Conservation (phyloP, 2,329 filamentous ascomycete species). For the Neonectria punicea region DNA sequence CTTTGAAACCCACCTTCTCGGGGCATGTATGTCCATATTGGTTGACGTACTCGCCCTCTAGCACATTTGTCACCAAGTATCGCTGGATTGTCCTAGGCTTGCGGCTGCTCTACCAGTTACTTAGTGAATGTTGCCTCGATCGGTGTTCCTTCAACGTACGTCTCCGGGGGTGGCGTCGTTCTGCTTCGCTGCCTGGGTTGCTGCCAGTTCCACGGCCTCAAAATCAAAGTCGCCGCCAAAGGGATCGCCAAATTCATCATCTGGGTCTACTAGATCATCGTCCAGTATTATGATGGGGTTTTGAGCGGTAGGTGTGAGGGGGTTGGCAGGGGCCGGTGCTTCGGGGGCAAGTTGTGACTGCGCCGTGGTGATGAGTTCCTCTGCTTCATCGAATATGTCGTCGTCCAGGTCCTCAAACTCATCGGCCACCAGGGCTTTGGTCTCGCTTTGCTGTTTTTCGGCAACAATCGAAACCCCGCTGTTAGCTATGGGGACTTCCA, state of each 20-base stretch:
- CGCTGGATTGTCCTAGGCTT: slow-evolving; percentile 84
- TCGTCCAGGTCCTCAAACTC: slow-evolving; percentile 76
- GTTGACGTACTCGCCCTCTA: slow-evolving; percentile 75
- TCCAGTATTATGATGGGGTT: neutral
- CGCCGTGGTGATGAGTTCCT: slow-evolving; percentile 41
- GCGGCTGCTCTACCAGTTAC: slow-evolving; percentile 70
- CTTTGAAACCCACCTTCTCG: slow-evolving; percentile 73
- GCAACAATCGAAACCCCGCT: slow-evolving; percentile 7
- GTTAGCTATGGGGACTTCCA: slow-evolving; percentile 24
- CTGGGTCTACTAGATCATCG: slow-evolving; percentile 27
- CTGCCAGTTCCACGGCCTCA: slow-evolving; percentile 78
- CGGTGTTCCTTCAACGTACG: slow-evolving; percentile 50
- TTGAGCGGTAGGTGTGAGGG: slow-evolving; percentile 10
- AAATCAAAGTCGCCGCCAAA: slow-evolving; percentile 82
- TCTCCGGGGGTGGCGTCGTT: slow-evolving; percentile 40
- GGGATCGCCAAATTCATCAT: slow-evolving; percentile 51
- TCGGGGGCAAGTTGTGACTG: slow-evolving; percentile 35
- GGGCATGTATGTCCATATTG: slow-evolving; percentile 66
- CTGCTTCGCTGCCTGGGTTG: slow-evolving; percentile 70
- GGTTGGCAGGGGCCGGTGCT: slow-evolving; percentile 11
- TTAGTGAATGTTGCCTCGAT: slow-evolving; percentile 65
- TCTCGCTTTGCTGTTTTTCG: slow-evolving; percentile 1
- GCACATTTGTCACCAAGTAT: slow-evolving; percentile 81
- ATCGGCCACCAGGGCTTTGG: slow-evolving; percentile 42
- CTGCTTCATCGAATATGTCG: slow-evolving; percentile 64